Percentiles rank a stretch among this genome's conserved stretches.
These are phyloP conservation scores for Linnemannia hyalina DNA, from an alignment of 192 early-diverging fungal genomes.

Conservation along the genomic window DNA sequence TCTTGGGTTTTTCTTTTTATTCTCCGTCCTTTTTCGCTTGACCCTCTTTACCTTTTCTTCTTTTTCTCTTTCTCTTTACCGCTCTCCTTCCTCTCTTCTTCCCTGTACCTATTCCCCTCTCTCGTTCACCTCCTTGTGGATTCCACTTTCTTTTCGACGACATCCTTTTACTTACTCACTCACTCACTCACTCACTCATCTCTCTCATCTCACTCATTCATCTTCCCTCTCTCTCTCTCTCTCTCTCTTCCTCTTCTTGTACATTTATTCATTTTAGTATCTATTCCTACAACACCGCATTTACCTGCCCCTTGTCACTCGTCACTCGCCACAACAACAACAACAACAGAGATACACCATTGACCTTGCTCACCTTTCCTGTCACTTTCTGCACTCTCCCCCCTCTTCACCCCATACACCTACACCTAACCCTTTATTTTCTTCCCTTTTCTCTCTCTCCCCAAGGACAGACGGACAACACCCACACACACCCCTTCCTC, in stretches of 20 bases:
- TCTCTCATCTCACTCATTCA: too few relatives aligned
- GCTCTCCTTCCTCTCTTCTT: not conserved
- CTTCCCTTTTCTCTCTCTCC: not conserved
- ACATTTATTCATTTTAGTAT: too few relatives aligned
- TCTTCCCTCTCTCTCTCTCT: too few relatives aligned
- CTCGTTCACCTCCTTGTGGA: not conserved
- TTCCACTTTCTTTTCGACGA: not conserved
- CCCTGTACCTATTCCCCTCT: not conserved
- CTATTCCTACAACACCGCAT: too few relatives aligned
- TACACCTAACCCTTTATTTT: conserved; percentile 58
- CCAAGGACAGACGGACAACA: not conserved
- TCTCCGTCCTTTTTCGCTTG: not conserved
- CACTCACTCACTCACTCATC: too few relatives aligned
- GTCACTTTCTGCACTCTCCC: conserved; percentile 8
- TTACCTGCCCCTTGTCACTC: not conserved
- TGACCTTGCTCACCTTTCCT: not conserved
- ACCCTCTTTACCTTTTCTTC: not conserved
- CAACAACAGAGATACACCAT: too few relatives aligned
- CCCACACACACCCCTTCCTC: too few relatives aligned
- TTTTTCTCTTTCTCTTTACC: too few relatives aligned
- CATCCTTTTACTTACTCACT: not conserved
- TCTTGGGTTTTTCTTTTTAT: not conserved
- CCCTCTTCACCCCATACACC: not conserved
- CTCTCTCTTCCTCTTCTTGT: too few relatives aligned
- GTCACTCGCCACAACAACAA: not conserved